Percentiles rank a stretch among this genome's conserved stretches.
Evolutionary conservation across 805 yeast species (phyloP).

Genomic region (Candida awuae): DNA sequence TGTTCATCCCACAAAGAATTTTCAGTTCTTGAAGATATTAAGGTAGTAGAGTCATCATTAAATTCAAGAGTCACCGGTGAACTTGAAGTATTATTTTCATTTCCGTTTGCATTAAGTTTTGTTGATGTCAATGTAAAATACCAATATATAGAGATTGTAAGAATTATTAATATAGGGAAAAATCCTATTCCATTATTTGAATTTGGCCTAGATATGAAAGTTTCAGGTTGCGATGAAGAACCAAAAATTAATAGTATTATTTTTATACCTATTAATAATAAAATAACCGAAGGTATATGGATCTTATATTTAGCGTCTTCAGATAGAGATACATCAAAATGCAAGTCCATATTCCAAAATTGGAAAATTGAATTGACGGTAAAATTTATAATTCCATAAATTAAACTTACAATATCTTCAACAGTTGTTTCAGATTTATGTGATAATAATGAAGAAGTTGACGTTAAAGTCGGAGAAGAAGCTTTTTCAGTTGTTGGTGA

Average conservation of each 20-base stretch:
- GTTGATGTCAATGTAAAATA: too few relatives aligned
- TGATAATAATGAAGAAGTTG: not conserved
- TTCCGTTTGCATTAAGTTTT: not conserved
- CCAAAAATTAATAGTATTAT: conserved; percentile 1
- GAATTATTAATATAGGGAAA: too few relatives aligned
- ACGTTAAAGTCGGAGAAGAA: too few relatives aligned
- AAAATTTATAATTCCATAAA: conserved; percentile 15
- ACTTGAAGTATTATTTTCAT: not conserved
- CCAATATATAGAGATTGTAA: too few relatives aligned
- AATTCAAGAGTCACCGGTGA: not conserved
- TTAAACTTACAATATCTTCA: not conserved
- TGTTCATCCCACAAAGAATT: not conserved
- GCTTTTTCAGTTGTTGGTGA: too few relatives aligned
- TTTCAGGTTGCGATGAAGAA: not conserved
- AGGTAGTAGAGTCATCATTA: not conserved
- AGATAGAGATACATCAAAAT: conserved; percentile 20
- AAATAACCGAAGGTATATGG: conserved; percentile 23
- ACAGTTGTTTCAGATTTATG: not conserved
- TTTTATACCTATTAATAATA: conserved; percentile 14
- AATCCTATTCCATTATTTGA: not conserved
- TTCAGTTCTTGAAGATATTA: not conserved
- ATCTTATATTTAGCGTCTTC: conserved; percentile 17
- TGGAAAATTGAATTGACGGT: conserved; percentile 5
- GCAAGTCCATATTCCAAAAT: conserved; percentile 25
- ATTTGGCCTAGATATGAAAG: not conserved